phyloP scores from a whole-genome alignment of 495 filamentous ascomycete species.

The Podospora fimiseda region DNA sequence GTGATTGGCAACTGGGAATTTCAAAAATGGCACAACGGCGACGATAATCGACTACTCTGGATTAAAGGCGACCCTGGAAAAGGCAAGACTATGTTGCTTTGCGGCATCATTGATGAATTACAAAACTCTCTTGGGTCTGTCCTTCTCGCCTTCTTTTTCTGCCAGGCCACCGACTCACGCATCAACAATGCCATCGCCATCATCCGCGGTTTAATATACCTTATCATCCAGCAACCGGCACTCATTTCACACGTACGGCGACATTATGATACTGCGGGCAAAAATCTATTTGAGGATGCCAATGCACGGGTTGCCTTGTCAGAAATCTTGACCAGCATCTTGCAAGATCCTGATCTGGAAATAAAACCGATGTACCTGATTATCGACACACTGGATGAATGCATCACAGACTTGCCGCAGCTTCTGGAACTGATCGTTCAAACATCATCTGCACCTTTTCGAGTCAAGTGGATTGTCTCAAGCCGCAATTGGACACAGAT shows the following conservation, averaged over 20 bases:
- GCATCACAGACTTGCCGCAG: no score
- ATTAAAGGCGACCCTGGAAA: constrained; percentile 42
- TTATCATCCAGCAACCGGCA: constrained; percentile 22
- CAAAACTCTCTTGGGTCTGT: constrained; percentile 22
- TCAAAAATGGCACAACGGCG: constrained; percentile 2
- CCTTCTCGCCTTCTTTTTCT: constrained; percentile 34
- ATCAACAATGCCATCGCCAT: constrained; percentile 30
- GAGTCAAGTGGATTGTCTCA: no score
- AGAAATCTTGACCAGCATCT: constrained; percentile 26
- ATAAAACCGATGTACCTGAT: no score
- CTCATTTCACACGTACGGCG: constrained; percentile 29
- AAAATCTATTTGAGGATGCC: constrained; percentile 26
- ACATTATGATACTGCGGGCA: constrained; percentile 23
- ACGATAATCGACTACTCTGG: constrained; percentile 33
- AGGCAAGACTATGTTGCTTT: constrained; percentile 46
- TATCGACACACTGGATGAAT: no score
- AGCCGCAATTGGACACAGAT: no score
- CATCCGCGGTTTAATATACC: constrained; percentile 29
- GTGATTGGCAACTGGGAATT: constrained; percentile 26
- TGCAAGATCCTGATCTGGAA: constrained; percentile 23
- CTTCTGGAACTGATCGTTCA: no score
- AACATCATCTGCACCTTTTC: no score
- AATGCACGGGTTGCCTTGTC: constrained; percentile 29
- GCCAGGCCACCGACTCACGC: constrained; percentile 28
- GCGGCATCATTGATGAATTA: constrained; percentile 37